A percentile compares a stretch with the other conserved stretches of the same genome.
Conservation (phyloP, 148 eudicot genomes). For the Drosera capensis region DNA sequence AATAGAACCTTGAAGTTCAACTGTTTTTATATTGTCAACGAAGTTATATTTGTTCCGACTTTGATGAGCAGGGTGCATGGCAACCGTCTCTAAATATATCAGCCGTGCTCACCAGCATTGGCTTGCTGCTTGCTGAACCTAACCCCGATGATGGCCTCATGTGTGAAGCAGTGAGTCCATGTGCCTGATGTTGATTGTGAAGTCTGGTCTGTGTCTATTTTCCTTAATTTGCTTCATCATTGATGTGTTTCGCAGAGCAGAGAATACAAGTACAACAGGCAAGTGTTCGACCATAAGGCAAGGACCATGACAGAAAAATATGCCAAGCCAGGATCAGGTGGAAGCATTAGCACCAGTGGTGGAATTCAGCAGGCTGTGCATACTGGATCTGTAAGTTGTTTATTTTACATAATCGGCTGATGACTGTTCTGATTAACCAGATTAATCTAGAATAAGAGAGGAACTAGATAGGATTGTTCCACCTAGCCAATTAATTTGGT, state of each 20-base stretch:
- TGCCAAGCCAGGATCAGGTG: slow-evolving; percentile 23
- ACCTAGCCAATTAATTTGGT: too few relatives aligned
- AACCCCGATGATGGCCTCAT: slow-evolving; percentile 66
- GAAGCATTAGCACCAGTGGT: slow-evolving; percentile 9
- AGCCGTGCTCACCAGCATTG: slow-evolving; percentile 44
- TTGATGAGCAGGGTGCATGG: slow-evolving; percentile 56
- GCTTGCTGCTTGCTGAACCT: slow-evolving; percentile 42
- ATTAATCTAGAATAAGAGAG: too few relatives aligned
- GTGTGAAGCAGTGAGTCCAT: slow-evolving; percentile 41
- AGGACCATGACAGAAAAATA: slow-evolving; percentile 44
- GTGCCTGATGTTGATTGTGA: not conserved
- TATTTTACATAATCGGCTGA: not conserved
- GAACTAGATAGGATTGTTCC: too few relatives aligned
- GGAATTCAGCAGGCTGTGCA: slow-evolving; percentile 5
- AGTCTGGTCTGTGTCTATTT: not conserved
- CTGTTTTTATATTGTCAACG: too few relatives aligned
- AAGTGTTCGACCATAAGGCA: slow-evolving; percentile 44
- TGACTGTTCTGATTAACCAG: not conserved
- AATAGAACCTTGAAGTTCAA: too few relatives aligned
- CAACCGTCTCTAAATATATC: slow-evolving; percentile 60
- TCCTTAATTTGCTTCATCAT: not conserved
- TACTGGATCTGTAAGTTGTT: not conserved
- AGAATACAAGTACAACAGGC: slow-evolving; percentile 47
- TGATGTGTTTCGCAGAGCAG: slow-evolving; percentile 24
- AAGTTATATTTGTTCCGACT: too few relatives aligned